Conservation (phyloP, 495 filamentous ascomycete species). For the Xylaria nigripes region DNA sequence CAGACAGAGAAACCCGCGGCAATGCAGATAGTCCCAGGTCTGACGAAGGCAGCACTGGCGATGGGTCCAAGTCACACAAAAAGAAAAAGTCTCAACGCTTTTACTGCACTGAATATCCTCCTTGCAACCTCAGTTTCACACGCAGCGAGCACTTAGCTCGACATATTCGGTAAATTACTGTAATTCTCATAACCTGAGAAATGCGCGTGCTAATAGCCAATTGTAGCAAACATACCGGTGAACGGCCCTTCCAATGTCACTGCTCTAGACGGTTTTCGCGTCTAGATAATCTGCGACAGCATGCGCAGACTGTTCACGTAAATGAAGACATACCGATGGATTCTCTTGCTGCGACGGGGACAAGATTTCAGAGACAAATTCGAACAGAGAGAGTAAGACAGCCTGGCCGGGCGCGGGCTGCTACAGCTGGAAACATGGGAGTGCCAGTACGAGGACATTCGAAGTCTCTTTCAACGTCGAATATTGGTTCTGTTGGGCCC, state of each 20-base stretch:
- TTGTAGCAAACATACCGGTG: slow-evolving; percentile 87
- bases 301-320: slow-evolving; percentile 95
- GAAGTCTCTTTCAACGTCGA: slow-evolving; percentile 76
- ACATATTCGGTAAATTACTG: slow-evolving; percentile 64
- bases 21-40: slow-evolving; percentile 59
- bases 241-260: slow-evolving; percentile 95
- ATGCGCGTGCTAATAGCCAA: slow-evolving; percentile 20
- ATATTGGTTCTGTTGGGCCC: slow-evolving; percentile 68
- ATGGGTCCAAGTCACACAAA: slow-evolving; percentile 60
- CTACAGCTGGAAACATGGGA: slow-evolving; percentile 57
- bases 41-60: slow-evolving; percentile 62
- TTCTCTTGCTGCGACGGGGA: slow-evolving; percentile 88
- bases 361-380: slow-evolving; percentile 88
- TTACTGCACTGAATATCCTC: slow-evolving; percentile 94
- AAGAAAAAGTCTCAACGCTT: slow-evolving; percentile 97
- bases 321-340: slow-evolving; percentile 94
- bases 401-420: slow-evolving; percentile 61
- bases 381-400: slow-evolving; percentile 68
- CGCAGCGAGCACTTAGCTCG: slow-evolving; percentile 91
- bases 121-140: slow-evolving; percentile 91
- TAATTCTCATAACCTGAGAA: background rate
- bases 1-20: slow-evolving; percentile 45
- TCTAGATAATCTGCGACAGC: slow-evolving; percentile 90
- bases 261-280: slow-evolving; percentile 93
- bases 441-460: slow-evolving; percentile 68